Evolutionary conservation across 1,284 basidiomycete species (phyloP).

Genomic region (Boletus hoseneyae): DNA sequence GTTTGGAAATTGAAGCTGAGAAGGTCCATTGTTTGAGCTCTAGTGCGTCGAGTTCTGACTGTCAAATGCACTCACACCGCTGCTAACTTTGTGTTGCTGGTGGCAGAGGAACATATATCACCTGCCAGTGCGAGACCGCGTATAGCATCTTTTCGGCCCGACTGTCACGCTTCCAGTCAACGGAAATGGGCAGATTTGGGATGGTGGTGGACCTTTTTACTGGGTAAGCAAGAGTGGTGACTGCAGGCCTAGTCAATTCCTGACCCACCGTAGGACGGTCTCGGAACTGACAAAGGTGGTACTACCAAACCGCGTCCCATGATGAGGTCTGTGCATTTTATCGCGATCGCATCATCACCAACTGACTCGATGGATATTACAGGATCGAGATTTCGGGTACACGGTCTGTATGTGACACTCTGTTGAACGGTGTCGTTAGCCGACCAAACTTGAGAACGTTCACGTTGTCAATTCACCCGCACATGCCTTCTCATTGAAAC

Average conservation of each 20-base stretch:
- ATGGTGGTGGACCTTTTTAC: conserved; percentile 41
- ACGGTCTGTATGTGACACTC: conserved; percentile 7
- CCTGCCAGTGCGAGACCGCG: conserved; percentile 33
- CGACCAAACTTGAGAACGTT: conserved; percentile 30
- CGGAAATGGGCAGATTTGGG: conserved; percentile 44
- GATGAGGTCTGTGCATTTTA: too few species aligned
- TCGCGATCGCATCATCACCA: too few species aligned
- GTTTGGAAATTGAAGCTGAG: conserved; percentile 41
- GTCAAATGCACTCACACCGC: not conserved
- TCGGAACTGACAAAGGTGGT: conserved; percentile 34
- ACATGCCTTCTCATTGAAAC: conserved; percentile 34
- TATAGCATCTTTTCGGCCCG: not conserved
- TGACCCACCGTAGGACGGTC: conserved; percentile 38
- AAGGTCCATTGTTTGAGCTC: conserved; percentile 40
- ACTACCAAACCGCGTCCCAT: conserved; percentile 32
- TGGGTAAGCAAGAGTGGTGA: conserved; percentile 36
- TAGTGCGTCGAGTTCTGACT: conserved; percentile 14
- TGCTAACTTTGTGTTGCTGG: too few species aligned
- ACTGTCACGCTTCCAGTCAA: conserved; percentile 35
- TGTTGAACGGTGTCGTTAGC: too few species aligned
- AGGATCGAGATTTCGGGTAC: too few species aligned
- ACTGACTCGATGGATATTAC: too few species aligned
- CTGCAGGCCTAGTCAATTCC: not conserved
- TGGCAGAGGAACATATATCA: conserved; percentile 37
- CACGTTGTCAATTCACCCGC: conserved; percentile 46